Evolutionary conservation across 495 filamentous ascomycete genomes (phyloP).

Genomic region (Penicillium odoratum): DNA sequence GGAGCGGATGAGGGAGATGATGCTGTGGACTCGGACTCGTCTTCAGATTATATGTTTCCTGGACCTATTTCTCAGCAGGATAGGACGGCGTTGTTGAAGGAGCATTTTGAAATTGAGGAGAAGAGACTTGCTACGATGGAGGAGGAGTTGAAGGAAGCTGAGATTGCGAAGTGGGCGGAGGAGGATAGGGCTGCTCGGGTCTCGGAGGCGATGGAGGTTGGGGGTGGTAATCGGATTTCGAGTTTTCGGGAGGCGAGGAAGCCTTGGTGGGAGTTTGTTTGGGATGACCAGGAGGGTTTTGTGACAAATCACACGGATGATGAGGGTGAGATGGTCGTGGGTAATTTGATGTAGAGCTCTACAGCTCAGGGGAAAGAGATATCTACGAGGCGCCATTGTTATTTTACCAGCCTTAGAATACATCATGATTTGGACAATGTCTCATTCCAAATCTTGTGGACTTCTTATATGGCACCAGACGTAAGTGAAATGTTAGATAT

Average conservation of each 20-base stretch:
- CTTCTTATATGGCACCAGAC: neutral
- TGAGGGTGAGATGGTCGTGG: neutral
- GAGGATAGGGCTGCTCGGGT: neutral
- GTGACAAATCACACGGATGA: neutral
- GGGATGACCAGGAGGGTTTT: conserved; percentile 22
- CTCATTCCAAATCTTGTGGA: neutral
- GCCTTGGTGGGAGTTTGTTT: conserved; percentile 33
- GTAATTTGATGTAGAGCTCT: neutral
- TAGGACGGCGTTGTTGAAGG: neutral
- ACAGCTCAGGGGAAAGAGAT: neutral
- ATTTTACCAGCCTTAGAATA: neutral
- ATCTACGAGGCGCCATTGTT: neutral
- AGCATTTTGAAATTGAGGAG: neutral
- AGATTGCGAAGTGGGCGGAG: neutral
- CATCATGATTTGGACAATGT: neutral
- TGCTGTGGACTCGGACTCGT: neutral
- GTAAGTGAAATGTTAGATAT: neutral
- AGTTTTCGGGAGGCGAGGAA: conserved; percentile 16
- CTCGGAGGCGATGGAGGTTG: conserved; percentile 8
- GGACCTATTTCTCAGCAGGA: neutral
- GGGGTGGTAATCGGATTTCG: conserved; percentile 17
- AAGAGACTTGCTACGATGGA: neutral
- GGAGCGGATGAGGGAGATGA: conserved; percentile 7
- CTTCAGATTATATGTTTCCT: neutral
- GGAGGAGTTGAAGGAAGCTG: neutral